phyloP scores from a whole-genome alignment of 2,329 filamentous ascomycete genomes.

The Capronia americana region DNA sequence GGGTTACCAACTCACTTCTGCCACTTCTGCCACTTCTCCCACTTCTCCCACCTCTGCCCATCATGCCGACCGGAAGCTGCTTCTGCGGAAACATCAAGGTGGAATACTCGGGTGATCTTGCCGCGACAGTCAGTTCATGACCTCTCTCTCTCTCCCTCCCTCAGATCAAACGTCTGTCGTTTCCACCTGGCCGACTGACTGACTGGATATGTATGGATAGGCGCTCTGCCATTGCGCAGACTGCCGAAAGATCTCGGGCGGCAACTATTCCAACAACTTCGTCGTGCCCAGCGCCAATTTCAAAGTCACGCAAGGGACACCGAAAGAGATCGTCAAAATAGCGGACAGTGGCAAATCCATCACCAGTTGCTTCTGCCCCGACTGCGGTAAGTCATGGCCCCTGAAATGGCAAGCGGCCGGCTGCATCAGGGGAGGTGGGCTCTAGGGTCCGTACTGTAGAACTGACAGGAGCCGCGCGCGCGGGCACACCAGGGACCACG shows the following conservation, averaged over 20 bases:
- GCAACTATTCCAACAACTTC: constrained; percentile 43
- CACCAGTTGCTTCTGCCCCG: constrained; percentile 47
- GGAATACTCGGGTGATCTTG: constrained; percentile 44
- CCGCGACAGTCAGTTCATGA: constrained; percentile 40
- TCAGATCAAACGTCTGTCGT: neutral
- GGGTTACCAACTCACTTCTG: neutral
- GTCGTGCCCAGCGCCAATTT: constrained; percentile 43
- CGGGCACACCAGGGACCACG: constrained; percentile 31
- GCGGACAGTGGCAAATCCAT: constrained; percentile 48
- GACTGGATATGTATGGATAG: constrained; percentile 33
- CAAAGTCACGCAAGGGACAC: constrained; percentile 42
- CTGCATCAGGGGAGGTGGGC: neutral
- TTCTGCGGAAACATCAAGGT: constrained; percentile 48
- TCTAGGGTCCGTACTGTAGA: neutral
- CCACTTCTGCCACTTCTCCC: constrained; percentile 3
- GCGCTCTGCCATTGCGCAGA: constrained; percentile 49
- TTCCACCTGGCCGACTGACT: neutral
- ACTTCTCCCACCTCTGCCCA: constrained; percentile 18
- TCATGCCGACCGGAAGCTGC: constrained; percentile 44
- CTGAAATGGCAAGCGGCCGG: too few relatives aligned
- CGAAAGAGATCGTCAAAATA: constrained; percentile 46
- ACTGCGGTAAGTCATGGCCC: constrained; percentile 43
- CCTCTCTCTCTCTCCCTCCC: neutral
- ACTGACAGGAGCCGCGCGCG: neutral
- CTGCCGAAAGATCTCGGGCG: constrained; percentile 49